Percentiles rank a stretch among this genome's conserved stretches.
phyloP scores from a whole-genome alignment of 371 early-diverging fungal species.

The Mortierella sp. region DNA sequence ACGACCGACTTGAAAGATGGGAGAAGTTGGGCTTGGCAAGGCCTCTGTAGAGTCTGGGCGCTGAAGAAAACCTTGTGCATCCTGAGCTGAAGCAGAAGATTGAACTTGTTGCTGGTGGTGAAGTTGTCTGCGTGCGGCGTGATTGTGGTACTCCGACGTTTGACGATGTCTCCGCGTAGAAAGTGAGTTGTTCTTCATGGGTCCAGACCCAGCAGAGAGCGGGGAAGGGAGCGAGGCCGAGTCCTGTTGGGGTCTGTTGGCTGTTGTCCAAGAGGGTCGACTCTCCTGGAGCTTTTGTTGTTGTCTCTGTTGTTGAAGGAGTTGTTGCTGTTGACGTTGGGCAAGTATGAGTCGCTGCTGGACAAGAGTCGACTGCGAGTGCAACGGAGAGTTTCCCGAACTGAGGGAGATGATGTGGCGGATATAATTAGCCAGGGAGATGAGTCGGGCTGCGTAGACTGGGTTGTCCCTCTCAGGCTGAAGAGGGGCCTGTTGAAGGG shows the following conservation, averaged over 20 bases:
- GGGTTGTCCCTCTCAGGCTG: constrained; percentile 16
- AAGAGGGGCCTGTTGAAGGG: neutral
- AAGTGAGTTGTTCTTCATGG: constrained; percentile 34
- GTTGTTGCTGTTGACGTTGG: constrained; percentile 20
- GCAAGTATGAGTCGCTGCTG: constrained; percentile 7
- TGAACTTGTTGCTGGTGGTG: constrained; percentile 23
- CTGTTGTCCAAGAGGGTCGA: neutral
- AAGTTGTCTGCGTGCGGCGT: constrained; percentile 32
- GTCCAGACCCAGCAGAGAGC: constrained; percentile 44
- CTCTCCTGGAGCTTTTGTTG: constrained; percentile 20
- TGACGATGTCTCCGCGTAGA: constrained; percentile 30
- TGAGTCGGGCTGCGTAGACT: constrained; percentile 33
- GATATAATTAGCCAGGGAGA: constrained; percentile 56
- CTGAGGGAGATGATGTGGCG: constrained; percentile 50
- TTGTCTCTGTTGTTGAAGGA: constrained; percentile 4
- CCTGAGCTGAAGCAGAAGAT: neutral
- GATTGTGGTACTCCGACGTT: constrained; percentile 35
- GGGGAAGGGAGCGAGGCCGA: constrained; percentile 23
- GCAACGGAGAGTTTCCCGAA: constrained; percentile 31
- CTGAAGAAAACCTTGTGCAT: neutral
- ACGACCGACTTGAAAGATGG: constrained; percentile 6
- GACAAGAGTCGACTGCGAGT: constrained; percentile 16
- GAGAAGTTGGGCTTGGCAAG: constrained; percentile 40
- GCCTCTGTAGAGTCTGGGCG: neutral
- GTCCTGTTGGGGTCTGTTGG: neutral